Percentiles rank a stretch among this genome's conserved stretches.
phyloP scores from a whole-genome alignment of 768 basidiomycete genomes.

The Pleurotus eryngii region DNA sequence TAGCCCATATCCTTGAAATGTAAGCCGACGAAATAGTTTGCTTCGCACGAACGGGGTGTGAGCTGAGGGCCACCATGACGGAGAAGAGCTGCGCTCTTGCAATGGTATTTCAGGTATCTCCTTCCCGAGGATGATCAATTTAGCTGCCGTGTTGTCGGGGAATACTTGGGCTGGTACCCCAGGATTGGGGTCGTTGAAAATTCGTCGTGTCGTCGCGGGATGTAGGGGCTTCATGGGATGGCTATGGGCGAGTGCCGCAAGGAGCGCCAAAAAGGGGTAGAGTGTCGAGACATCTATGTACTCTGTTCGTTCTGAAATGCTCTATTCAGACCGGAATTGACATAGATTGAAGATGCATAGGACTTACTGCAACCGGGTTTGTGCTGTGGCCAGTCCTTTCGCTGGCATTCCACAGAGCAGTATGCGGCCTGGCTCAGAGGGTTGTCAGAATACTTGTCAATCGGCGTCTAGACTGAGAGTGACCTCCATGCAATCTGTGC shows the following conservation, averaged over 20 bases:
- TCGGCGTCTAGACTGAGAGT: not conserved
- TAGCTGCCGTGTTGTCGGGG: slow-evolving; percentile 23
- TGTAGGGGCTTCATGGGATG: slow-evolving; percentile 14
- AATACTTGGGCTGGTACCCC: slow-evolving; percentile 10
- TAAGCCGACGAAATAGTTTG: slow-evolving; percentile 28
- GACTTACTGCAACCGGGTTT: slow-evolving; percentile 24
- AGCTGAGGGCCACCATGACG: slow-evolving; percentile 34
- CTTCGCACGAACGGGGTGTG: slow-evolving; percentile 17
- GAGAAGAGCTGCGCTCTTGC: not conserved
- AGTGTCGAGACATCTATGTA: slow-evolving; percentile 28
- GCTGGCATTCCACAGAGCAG: slow-evolving; percentile 30
- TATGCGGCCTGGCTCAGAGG: slow-evolving; percentile 12
- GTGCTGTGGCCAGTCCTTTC: slow-evolving; percentile 26
- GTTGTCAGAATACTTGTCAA: not conserved
- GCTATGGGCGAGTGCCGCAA: slow-evolving; percentile 17
- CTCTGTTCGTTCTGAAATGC: slow-evolving; percentile 20
- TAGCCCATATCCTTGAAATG: slow-evolving; percentile 30
- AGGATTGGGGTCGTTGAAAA: slow-evolving; percentile 25
- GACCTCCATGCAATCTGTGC: not conserved
- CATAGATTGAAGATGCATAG: not conserved
- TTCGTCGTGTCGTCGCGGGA: slow-evolving; percentile 22
- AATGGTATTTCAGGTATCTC: slow-evolving; percentile 6
- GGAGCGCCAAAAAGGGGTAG: slow-evolving; percentile 24
- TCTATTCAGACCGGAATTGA: not conserved
- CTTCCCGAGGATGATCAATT: slow-evolving; percentile 27